Percentiles rank a stretch among this genome's conserved stretches.
Conservation (phyloP, 2,329 filamentous ascomycete genomes). For the Clarireedia homoeocarpa region DNA sequence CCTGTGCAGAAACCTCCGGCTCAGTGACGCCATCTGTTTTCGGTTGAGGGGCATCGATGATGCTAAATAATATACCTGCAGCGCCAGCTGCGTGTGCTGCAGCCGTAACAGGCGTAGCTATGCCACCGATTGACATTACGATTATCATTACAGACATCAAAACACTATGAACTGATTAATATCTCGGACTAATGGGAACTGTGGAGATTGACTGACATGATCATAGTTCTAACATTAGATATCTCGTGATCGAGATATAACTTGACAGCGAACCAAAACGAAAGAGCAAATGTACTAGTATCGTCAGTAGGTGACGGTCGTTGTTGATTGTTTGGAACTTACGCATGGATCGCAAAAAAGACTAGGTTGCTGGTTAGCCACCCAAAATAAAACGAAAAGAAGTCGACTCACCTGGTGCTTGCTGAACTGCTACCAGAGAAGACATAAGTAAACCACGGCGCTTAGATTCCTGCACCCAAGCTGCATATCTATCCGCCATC, state of each 20-base stretch:
- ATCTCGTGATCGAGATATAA: slow-evolving; percentile 37
- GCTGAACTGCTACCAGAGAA: slow-evolving; percentile 35
- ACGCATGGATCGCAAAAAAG: slow-evolving; percentile 10
- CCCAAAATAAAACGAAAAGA: neutral
- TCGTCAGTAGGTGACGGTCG: slow-evolving; percentile 1
- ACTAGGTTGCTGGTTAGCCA: neutral
- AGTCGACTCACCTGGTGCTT: slow-evolving; percentile 33
- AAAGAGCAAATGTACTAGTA: slow-evolving; percentile 45
- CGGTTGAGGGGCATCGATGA: slow-evolving; percentile 33
- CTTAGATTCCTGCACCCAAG: slow-evolving; percentile 46
- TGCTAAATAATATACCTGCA: slow-evolving; percentile 31
- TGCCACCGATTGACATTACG: slow-evolving; percentile 47
- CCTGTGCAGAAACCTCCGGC: slow-evolving; percentile 41
- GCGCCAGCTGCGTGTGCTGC: slow-evolving; percentile 32
- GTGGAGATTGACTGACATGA: slow-evolving; percentile 38
- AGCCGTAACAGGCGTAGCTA: slow-evolving; percentile 51
- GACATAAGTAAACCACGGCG: slow-evolving; percentile 17
- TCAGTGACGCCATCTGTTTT: slow-evolving; percentile 35
- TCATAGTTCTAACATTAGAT: slow-evolving; percentile 42
- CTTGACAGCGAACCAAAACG: slow-evolving; percentile 56
- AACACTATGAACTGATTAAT: slow-evolving; percentile 33
- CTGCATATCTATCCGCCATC: slow-evolving; percentile 44
- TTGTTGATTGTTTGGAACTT: neutral
- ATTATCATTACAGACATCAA: slow-evolving; percentile 25
- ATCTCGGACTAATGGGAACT: neutral